Conservation (phyloP, 306 rosid species). For the Cucumis sativus region DNA sequence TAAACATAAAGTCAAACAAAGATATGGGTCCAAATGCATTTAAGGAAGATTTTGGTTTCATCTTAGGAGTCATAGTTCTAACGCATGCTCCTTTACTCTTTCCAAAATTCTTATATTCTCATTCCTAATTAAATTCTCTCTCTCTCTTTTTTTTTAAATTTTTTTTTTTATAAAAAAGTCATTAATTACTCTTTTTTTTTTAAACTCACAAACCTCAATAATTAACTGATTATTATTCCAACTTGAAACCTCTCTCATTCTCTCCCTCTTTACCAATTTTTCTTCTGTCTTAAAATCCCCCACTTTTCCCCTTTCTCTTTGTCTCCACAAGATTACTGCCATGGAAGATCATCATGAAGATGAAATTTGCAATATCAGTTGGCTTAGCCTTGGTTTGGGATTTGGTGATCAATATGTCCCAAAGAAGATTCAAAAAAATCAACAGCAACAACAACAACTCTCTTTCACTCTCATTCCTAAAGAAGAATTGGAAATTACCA, state of each 20-base stretch:
- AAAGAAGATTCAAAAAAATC: slow-evolving; percentile 6
- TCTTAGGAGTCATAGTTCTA: slow-evolving; percentile 30
- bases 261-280: neutral
- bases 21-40: slow-evolving; percentile 14
- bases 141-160: no score
- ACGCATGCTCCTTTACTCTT: slow-evolving; percentile 28
- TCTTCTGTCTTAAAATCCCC: neutral
- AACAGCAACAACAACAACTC: neutral
- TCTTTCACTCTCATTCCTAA: neutral
- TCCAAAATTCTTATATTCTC: neutral
- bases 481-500: neutral
- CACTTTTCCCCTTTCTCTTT: neutral
- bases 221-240: neutral
- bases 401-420: slow-evolving; percentile 21
- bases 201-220: neutral
- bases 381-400: slow-evolving; percentile 39
- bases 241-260: neutral
- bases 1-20: slow-evolving; percentile 18
- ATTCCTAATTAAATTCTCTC: neutral
- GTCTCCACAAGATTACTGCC: neutral
- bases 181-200: neutral
- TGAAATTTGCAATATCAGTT: slow-evolving; percentile 23
- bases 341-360: slow-evolving; percentile 27
- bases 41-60: slow-evolving; percentile 28
- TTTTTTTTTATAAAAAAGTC: neutral